phyloP scores from a whole-genome alignment of 108 stramenopile genomes.

The Chaetoceros muelleri region DNA sequence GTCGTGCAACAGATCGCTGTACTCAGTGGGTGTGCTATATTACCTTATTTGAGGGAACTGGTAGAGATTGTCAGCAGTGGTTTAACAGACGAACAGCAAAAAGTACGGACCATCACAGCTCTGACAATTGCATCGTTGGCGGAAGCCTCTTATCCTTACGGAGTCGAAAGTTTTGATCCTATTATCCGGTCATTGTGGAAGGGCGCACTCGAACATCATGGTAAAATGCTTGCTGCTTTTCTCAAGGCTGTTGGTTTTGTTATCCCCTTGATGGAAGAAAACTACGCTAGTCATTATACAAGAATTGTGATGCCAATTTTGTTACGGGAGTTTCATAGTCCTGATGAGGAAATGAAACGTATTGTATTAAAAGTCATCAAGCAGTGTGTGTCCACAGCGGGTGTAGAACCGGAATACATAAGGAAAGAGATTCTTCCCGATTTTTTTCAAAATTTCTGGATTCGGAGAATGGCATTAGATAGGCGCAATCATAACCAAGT shows the following conservation, averaged over 20 bases:
- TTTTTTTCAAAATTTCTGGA: conserved; percentile 98
- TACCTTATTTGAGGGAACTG: conserved; percentile 91
- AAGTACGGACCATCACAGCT: conserved; percentile 95
- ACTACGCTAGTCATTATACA: conserved; percentile 99
- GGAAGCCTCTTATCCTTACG: conserved; percentile 97
- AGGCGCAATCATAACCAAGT: conserved; percentile 95
- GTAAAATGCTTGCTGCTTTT: conserved; percentile 96
- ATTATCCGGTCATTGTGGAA: conserved; percentile 98
- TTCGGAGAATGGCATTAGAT: conserved; percentile 97
- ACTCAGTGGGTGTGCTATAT: conserved; percentile 95
- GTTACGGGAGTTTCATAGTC: conserved; percentile 91
- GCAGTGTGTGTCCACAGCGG: conserved; percentile 97
- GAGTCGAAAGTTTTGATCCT: conserved; percentile 98
- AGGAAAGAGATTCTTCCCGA: conserved; percentile 94
- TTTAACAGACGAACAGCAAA: conserved; percentile 92
- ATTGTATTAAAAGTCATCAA: conserved; percentile 98
- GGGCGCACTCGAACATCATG: conserved; percentile 94
- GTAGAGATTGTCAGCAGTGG: conserved; percentile 96
- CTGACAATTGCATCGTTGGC: conserved; percentile 94
- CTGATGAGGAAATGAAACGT: conserved; percentile 95
- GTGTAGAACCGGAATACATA: conserved; percentile 95
- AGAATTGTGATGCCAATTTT: conserved; percentile 98
- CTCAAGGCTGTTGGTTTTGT: conserved; percentile 97
- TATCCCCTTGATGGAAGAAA: conserved; percentile 98
- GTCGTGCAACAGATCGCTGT: conserved; percentile 99